Evolutionary conservation across 176 grass and related monocot genomes (phyloP), one percentile per base, ranked within the genome.

Genomic region (Rhynchospora pubera): DNA sequence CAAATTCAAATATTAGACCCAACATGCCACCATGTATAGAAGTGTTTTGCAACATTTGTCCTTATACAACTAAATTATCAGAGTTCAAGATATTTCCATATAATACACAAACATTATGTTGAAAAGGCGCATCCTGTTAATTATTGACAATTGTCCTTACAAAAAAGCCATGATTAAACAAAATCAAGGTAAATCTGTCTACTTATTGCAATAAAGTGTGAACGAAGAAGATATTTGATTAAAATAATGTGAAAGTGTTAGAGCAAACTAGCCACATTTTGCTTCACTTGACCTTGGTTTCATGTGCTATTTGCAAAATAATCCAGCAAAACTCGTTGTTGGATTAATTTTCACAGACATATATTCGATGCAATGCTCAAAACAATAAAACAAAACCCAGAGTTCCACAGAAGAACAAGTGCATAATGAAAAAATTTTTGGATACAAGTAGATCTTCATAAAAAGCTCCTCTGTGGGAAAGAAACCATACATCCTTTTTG

Each of bases 371-470:
- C 42, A 16, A 32, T 46, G 24, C 32, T 19, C 58, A 81, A 48
- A 47, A 73, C 23, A 73, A 22, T 47, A 22, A 47, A 76, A 83
- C 56, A 77, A 57, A 34, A 34, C 86, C 73, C 42, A 45, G 30
- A 86, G 59, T 65, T 61, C 19, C 13, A 79, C 43, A 8, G 42
- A 55, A 69, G 46, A 82, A 62, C 79, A 34, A 85, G 61, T 52
- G 65, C 57, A 85, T 85, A 46, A 22, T 39, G 34, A 4, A 66
- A 73, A 78, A 72, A 82, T 83, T 59, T n/a, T 26, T 85, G 95
- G 95, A 97, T 97, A 97, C 95, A 97, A 77, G 76, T 89, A 94
- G 42, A 97, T 97, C 79, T 97, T 97, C 65, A 97, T 51, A 83
- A 97, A 97, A 73, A 94, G 30, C 26, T 94, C 92, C 81, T 97